Evolutionary conservation across 495 filamentous ascomycete genomes (phyloP).

Genomic region (Endocarpon pusillum): DNA sequence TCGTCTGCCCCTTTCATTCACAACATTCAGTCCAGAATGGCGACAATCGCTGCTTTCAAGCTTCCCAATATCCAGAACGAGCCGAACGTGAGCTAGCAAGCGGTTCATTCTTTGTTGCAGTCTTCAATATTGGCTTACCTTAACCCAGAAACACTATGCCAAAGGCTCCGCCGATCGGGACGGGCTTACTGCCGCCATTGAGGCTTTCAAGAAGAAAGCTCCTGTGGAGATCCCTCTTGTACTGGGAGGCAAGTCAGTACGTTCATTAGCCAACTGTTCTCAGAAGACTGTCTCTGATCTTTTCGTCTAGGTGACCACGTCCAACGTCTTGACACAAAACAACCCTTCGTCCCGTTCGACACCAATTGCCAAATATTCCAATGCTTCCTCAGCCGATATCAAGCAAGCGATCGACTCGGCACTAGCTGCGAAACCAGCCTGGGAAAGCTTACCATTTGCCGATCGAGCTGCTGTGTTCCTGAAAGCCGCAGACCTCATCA

Average conservation of each 20-base stretch:
- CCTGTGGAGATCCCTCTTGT: conserved; percentile 60
- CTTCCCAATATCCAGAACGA: conserved; percentile 79
- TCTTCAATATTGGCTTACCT: conserved; percentile 2
- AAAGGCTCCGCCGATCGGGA: conserved; percentile 65
- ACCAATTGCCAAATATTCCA: conserved; percentile 62
- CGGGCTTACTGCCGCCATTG: conserved; percentile 52
- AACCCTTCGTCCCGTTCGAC: conserved; percentile 58
- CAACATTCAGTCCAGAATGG: too few species aligned
- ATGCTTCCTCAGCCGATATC: conserved; percentile 56
- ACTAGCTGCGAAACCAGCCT: conserved; percentile 60
- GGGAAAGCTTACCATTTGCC: conserved; percentile 68
- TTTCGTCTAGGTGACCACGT: too few species aligned
- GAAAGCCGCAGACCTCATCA: conserved; percentile 77
- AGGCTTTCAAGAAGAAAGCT: conserved; percentile 36
- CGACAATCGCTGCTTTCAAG: conserved; percentile 63
- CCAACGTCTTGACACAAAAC: conserved; percentile 35
- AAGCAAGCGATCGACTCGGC: conserved; percentile 60
- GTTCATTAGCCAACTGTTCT: conserved; percentile 3
- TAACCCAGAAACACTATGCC: conserved; percentile 60
- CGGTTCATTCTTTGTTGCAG: not conserved
- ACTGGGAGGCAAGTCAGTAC: conserved; percentile 61
- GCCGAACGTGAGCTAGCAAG: conserved; percentile 54
- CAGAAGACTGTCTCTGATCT: conserved; percentile 3
- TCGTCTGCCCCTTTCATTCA: too few species aligned
- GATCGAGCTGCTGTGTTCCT: conserved; percentile 88